Base-by-base conservation (phyloP, 768 basidiomycete species). In the Amanita inopinata region DNA sequence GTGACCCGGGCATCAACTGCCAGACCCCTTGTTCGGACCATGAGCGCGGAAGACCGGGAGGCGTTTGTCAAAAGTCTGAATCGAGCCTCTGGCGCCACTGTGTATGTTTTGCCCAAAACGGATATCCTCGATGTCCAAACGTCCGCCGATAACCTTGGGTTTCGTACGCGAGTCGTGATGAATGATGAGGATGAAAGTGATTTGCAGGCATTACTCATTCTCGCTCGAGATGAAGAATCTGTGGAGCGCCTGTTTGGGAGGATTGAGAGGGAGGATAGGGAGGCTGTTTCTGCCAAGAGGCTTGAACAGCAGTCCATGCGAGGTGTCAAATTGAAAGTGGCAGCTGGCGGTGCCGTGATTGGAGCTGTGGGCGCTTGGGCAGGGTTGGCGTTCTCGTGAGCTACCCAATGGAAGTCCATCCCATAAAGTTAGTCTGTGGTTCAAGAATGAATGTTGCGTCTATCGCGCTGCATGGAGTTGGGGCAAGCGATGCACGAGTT, bases 341-440 rank as follows among this genome's bases (percentile, higher is more conserved):
- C 66, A 38, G 76, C 76, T 46, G 70, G 74, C 12, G 75, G 72
- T 34, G 74, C 69, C n/a, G 63, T 79, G 12, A 67, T 79, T 14
- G 78, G 78, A 30, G 78, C 73, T 30, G 73, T 77, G 5, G 75
- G 75, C 31, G 66, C 75, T 37, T 78, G 69, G 64, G 73, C 73
- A 14, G 74, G 76, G 11, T 64, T 80, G 40, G 78, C 78, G 23
- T 65, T 70, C 57, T 50, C 74, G n/a, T 43, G 18, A 43, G 25
- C 11, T 5, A 4, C 5, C 36, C 17, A 20, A 10, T 4, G 17
- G 32, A 33, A 15, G n/a, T n/a, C n/a, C n/a, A n/a, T n/a, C n/a
- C n/a, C n/a, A n/a, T n/a, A n/a, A n/a, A n/a, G n/a, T n/a, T n/a
- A 15, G 6, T 15, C n/a, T 28, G 27, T 12, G 12, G n/a, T n/a